A percentile compares a stretch with the other conserved stretches of the same genome.
These are phyloP conservation scores for Solanum gracilifrons DNA, from an alignment of 257 asterid genomes.

Conservation along the genomic window DNA sequence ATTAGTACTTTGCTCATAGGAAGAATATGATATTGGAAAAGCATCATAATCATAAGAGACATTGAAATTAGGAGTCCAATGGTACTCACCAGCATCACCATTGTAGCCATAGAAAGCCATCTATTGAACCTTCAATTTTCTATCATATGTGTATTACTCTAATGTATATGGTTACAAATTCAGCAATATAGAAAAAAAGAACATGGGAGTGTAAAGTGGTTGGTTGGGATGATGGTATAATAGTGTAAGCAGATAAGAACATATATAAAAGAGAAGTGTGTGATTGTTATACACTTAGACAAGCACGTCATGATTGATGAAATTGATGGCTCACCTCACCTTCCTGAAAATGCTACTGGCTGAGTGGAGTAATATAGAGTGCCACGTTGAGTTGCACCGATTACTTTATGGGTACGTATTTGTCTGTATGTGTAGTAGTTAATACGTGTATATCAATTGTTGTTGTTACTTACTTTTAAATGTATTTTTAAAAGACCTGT, in stretches of 20 bases:
- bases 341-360: not conserved
- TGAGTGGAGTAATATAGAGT: not conserved
- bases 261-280: no score
- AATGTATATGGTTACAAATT: not conserved
- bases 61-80: conserved; percentile 21
- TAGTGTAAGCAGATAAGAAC: not conserved
- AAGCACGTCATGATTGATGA: conserved; percentile 2
- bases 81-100: conserved; percentile 21
- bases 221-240: not conserved
- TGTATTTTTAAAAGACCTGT: not conserved
- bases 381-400: not conserved
- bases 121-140: not conserved
- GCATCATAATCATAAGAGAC: conserved; percentile 4
- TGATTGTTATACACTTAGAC: not conserved
- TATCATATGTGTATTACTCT: not conserved
- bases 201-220: not conserved
- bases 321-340: not conserved
- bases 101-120: conserved; percentile 55
- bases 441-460: not conserved
- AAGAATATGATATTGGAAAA: conserved; percentile 2
- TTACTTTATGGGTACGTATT: not conserved
- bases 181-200: not conserved
- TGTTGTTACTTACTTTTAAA: not conserved
- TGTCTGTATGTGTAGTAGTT: not conserved
- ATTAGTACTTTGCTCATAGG: not conserved